Conservation (phyloP, 305 asterid species). For the Rubia tinctorum region DNA sequence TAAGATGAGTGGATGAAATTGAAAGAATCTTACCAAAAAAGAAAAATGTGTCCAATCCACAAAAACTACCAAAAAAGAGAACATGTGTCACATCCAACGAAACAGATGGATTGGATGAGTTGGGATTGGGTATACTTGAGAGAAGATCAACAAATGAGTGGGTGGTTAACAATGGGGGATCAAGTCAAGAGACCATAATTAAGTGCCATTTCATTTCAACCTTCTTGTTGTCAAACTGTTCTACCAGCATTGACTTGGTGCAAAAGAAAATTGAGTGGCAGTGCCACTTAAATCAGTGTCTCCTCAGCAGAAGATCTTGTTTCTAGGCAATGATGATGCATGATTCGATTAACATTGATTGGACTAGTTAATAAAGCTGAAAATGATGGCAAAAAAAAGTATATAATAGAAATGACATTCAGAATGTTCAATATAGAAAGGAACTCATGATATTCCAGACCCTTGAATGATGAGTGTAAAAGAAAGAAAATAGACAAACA, state of each 20-base stretch:
- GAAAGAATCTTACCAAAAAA: no score
- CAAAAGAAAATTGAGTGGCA: neutral
- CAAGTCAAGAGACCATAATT: neutral
- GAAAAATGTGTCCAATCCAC: no score
- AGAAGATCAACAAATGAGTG: neutral
- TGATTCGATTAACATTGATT: neutral
- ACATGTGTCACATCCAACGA: no score
- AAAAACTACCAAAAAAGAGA: no score
- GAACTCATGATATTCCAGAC: neutral
- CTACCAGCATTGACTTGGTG: conserved; percentile 19
- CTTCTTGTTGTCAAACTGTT: conserved; percentile 14
- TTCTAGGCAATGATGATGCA: neutral
- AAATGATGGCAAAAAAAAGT: neutral
- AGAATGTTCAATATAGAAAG: no score
- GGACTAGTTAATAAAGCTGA: neutral
- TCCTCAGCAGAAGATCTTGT: conserved; percentile 3
- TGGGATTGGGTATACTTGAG: neutral
- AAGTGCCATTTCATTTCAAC: conserved; percentile 13
- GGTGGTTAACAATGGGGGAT: conserved; percentile 1
- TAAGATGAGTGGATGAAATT: no score
- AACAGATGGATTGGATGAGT: neutral
- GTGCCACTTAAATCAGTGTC: conserved; percentile 4
- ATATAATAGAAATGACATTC: no score
- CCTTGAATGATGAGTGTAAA: neutral
- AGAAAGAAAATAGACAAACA: neutral